These are phyloP conservation scores for Sclerotinia nivalis DNA, from an alignment of 2,329 filamentous ascomycete species.

Conservation along the genomic window DNA sequence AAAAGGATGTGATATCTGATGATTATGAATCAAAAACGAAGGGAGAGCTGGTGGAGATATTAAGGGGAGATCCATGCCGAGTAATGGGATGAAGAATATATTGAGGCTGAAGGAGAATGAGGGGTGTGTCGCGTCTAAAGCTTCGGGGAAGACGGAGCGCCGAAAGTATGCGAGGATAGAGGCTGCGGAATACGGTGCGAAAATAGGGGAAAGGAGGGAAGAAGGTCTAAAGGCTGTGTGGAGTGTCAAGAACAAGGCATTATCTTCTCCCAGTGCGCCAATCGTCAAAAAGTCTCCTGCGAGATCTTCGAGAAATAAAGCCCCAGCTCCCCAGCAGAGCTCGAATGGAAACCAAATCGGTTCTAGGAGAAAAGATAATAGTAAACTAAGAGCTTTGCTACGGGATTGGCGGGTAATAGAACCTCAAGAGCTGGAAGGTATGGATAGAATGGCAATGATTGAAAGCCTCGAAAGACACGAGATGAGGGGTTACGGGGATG, in stretches of 20 bases:
- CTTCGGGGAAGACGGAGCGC: neutral
- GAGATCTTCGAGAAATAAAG: neutral
- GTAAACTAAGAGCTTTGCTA: neutral
- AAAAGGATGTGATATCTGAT: neutral
- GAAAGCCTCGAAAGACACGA: conserved; percentile 3
- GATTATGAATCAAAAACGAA: neutral
- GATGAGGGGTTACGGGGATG: conserved; percentile 2
- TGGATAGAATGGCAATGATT: neutral
- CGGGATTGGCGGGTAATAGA: conserved; percentile 1
- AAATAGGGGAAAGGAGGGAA: neutral
- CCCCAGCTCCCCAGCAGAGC: neutral
- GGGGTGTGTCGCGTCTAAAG: neutral
- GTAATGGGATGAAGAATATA: neutral
- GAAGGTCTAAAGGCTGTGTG: neutral
- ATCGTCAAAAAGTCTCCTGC: neutral
- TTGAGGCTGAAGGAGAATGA: conserved; percentile 5
- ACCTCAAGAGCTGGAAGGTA: neutral
- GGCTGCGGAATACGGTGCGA: neutral
- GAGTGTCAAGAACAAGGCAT: neutral
- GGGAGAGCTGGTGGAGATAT: neutral
- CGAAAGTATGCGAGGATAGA: conserved; percentile 13
- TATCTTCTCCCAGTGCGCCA: neutral
- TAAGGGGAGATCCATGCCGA: neutral
- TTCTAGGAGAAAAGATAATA: neutral
- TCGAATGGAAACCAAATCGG: neutral